phyloP scores from a whole-genome alignment of 345 rosid genomes.

The Pistacia vera region DNA sequence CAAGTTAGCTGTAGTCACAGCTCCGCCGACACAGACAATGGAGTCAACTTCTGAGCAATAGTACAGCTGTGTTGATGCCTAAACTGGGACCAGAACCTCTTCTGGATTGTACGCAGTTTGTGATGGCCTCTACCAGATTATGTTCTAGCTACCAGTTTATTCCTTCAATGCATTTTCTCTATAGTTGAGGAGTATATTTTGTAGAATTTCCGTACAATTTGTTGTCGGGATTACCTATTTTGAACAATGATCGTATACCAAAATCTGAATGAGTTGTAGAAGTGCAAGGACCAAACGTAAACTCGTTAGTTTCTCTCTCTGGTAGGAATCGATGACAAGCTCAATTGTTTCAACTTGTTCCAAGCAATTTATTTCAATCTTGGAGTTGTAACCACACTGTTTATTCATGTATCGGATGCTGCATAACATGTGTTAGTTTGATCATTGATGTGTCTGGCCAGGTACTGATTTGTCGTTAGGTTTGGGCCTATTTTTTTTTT shows the following conservation, averaged over 20 bases:
- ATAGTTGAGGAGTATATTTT: background rate
- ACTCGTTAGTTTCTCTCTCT: too few relatives aligned
- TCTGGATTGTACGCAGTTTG: background rate
- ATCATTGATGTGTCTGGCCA: too few relatives aligned
- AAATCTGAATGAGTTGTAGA: background rate
- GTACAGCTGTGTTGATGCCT: background rate
- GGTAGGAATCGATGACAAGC: too few relatives aligned
- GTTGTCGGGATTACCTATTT: background rate
- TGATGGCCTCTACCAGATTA: background rate
- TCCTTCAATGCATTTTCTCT: background rate
- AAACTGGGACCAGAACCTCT: background rate
- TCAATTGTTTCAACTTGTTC: too few relatives aligned
- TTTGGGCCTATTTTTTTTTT: too few relatives aligned
- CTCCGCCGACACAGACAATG: constrained; percentile 69
- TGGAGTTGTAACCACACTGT: too few relatives aligned
- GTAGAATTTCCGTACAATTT: background rate
- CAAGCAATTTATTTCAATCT: too few relatives aligned
- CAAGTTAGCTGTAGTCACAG: constrained; percentile 49
- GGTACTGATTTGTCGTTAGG: too few relatives aligned
- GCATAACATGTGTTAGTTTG: too few relatives aligned
- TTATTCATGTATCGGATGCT: too few relatives aligned
- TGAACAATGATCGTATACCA: background rate
- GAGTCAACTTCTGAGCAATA: constrained; percentile 33
- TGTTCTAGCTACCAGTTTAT: background rate
- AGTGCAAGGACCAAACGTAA: too few relatives aligned